Percentiles rank a stretch among this genome's conserved stretches.
Conservation (phyloP, 129 eudicot genomes). For the Helichrysum umbraculigerum region DNA sequence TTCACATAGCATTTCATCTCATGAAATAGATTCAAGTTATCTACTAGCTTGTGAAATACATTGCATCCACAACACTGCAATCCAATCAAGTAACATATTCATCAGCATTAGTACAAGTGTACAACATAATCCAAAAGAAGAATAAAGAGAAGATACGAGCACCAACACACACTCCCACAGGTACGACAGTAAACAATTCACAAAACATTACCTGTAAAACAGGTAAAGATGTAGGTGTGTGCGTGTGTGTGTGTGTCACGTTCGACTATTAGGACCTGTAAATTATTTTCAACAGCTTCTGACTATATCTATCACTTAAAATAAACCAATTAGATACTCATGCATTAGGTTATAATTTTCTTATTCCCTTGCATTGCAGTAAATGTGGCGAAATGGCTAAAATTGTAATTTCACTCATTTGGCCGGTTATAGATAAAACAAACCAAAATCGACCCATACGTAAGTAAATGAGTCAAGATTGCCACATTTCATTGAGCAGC, state of each 20-base stretch:
- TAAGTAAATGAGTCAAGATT: background rate
- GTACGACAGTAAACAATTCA: background rate
- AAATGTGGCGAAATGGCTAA: background rate
- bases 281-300: background rate
- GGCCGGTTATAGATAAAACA: background rate
- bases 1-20: constrained; percentile 84
- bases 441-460: background rate
- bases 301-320: background rate
- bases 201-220: background rate
- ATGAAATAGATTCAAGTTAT: constrained; percentile 78
- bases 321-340: background rate
- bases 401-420: background rate
- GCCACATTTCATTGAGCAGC: background rate
- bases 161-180: background rate
- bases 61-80: constrained; percentile 90
- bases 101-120: background rate
- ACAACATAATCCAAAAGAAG: background rate
- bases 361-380: background rate
- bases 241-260: too few species aligned
- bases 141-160: background rate
- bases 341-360: background rate
- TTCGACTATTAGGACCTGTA: background rate
- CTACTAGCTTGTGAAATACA: constrained; percentile 88
- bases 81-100: constrained; percentile 2
- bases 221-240: background rate